These are phyloP conservation scores for Erigeron canadensis DNA, from an alignment of 129 eudicot genomes.

Conservation along the genomic window DNA sequence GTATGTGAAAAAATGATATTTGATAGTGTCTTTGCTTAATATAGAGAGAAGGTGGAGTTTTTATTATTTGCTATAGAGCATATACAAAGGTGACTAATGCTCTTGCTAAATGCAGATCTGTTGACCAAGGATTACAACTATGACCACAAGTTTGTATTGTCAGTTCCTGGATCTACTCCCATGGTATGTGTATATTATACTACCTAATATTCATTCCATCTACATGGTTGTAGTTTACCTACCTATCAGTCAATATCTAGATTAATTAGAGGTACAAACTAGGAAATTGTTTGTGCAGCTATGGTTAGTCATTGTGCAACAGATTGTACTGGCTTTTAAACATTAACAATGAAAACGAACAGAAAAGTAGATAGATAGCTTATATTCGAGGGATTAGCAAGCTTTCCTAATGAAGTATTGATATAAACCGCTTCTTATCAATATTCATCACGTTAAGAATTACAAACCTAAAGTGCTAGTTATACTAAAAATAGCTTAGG, in stretches of 20 bases:
- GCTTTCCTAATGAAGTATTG: too few species aligned
- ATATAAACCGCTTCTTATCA: too few species aligned
- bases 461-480: too few species aligned
- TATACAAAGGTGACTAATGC: constrained; percentile 12
- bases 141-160: constrained; percentile 80
- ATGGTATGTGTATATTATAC: constrained; percentile 46
- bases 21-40: constrained; percentile 9
- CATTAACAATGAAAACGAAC: too few species aligned
- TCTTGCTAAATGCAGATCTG: constrained; percentile 53
- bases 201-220: not conserved
- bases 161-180: constrained; percentile 79
- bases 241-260: not conserved
- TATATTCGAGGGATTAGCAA: too few species aligned
- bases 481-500: too few species aligned
- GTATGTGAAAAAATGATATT: not conserved
- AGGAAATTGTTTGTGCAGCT: constrained; percentile 10
- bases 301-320: not conserved
- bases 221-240: not conserved
- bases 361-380: too few species aligned
- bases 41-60: not conserved
- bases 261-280: not conserved
- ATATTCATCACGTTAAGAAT: too few species aligned
- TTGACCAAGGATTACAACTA: constrained; percentile 90
- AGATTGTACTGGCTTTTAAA: too few species aligned
- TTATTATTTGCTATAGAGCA: not conserved